Evolutionary conservation across 2,329 filamentous ascomycete genomes (phyloP).

Genomic region (Colletotrichum scovillei): DNA sequence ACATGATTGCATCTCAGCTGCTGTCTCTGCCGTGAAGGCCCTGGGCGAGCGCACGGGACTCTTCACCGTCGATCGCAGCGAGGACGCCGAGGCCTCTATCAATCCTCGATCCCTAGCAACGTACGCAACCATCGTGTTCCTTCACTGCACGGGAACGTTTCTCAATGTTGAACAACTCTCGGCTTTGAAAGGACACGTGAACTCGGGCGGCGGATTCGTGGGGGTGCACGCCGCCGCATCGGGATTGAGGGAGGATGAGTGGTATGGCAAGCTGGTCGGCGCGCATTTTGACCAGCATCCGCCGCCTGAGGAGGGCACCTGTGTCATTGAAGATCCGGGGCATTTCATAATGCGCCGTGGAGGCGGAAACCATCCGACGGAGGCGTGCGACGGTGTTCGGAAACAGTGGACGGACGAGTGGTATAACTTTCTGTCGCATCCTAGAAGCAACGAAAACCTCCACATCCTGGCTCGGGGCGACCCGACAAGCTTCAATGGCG

Average conservation of each 20-base stretch:
- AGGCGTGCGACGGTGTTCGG: neutral
- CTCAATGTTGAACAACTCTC: constrained; percentile 46
- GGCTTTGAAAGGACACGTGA: constrained; percentile 47
- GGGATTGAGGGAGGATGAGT: constrained; percentile 46
- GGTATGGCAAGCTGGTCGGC: constrained; percentile 52
- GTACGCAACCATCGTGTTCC: constrained; percentile 51
- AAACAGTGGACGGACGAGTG: constrained; percentile 52
- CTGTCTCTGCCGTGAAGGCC: constrained; percentile 44
- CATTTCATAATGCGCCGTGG: constrained; percentile 44
- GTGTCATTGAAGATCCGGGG: constrained; percentile 43
- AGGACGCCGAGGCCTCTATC: constrained; percentile 48
- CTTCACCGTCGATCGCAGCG: constrained; percentile 48
- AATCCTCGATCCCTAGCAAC: constrained; percentile 42
- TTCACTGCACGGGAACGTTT: constrained; percentile 51
- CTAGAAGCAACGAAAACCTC: constrained; percentile 41
- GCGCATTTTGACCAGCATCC: constrained; percentile 52
- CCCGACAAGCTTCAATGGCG: constrained; percentile 48
- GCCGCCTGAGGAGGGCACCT: constrained; percentile 46
- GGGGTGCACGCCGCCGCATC: constrained; percentile 53
- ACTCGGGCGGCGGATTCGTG: constrained; percentile 50
- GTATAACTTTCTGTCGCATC: constrained; percentile 53
- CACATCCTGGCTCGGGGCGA: constrained; percentile 50
- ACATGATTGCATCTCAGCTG: constrained; percentile 52
- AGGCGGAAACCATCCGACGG: constrained; percentile 20
- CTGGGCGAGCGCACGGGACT: constrained; percentile 41